Conservation (phyloP, 257 asterid species). For the Solanum megistacrolobum region DNA sequence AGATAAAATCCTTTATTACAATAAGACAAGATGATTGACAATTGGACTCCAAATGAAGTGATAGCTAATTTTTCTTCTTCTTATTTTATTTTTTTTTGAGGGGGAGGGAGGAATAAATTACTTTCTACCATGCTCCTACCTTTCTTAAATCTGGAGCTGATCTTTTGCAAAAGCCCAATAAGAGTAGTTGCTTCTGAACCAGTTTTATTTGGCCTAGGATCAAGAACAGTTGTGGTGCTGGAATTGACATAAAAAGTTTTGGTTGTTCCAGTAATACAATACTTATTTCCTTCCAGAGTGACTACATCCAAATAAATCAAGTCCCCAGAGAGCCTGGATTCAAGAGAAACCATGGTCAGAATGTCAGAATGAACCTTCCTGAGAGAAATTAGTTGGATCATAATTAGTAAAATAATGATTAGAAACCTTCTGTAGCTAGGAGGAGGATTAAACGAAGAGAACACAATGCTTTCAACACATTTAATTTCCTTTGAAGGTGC, state of each 20-base stretch:
- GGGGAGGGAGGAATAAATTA: not conserved
- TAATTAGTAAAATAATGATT: not conserved
- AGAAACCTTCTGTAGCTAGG: conserved; percentile 90
- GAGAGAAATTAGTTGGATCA: not conserved
- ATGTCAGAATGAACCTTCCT: conserved; percentile 8
- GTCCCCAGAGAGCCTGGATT: conserved; percentile 89
- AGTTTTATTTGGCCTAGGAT: conserved; percentile 64
- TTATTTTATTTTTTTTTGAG: not conserved
- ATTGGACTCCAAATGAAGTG: not conserved
- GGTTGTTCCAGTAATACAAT: conserved; percentile 87
- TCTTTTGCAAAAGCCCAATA: conserved; percentile 82
- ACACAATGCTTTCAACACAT: conserved; percentile 73
- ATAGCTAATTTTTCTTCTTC: not conserved
- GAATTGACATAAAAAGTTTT: conserved; percentile 72
- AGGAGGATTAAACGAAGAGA: conserved; percentile 94
- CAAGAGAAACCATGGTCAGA: conserved; percentile 15
- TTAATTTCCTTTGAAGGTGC: conserved; percentile 70
- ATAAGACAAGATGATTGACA: not conserved
- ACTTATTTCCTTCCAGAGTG: conserved; percentile 79
- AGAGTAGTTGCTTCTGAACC: conserved; percentile 68
- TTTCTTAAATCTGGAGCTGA: conserved; percentile 86
- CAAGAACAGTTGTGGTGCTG: conserved; percentile 57
- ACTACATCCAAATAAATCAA: conserved; percentile 81
- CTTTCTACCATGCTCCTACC: conserved; percentile 23
- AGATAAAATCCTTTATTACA: conserved; percentile 6